A percentile compares a stretch with the other conserved stretches of the same genome.
Evolutionary conservation across 192 early-diverging fungal genomes (phyloP).

Genomic region (Coemansia sp.): DNA sequence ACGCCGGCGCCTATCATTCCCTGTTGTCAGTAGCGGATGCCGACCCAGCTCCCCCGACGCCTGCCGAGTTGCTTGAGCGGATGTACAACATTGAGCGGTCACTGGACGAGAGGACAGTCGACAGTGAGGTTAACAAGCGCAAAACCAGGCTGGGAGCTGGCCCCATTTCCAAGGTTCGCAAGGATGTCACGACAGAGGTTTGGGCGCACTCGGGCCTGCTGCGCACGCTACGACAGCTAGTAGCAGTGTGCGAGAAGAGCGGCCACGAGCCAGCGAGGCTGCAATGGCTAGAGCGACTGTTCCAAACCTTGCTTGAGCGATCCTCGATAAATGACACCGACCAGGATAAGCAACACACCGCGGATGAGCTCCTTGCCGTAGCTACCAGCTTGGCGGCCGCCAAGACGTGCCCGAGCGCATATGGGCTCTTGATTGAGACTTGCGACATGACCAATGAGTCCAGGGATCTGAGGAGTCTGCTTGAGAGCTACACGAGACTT

Average conservation of each 20-base stretch:
- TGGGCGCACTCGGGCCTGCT: conserved; percentile 61
- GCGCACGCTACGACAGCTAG: conserved; percentile 25
- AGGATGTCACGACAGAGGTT: conserved; percentile 70
- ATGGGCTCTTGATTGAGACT: conserved; percentile 36
- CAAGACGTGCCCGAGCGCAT: conserved; percentile 25
- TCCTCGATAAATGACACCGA: conserved; percentile 4
- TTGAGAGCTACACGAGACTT: conserved; percentile 1
- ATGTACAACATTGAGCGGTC: conserved; percentile 49
- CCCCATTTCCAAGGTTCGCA: conserved; percentile 59
- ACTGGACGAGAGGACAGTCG: conserved; percentile 57
- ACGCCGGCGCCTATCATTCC: conserved; percentile 6
- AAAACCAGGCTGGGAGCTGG: conserved; percentile 71
- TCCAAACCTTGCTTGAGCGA: conserved; percentile 26
- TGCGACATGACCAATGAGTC: conserved; percentile 11
- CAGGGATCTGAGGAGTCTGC: neutral
- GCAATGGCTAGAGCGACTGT: conserved; percentile 25
- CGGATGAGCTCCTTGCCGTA: conserved; percentile 21
- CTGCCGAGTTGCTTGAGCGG: conserved; percentile 35
- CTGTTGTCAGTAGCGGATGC: conserved; percentile 13
- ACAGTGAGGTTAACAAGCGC: conserved; percentile 65
- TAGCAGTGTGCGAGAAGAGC: conserved; percentile 8
- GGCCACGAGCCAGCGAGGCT: conserved; percentile 7
- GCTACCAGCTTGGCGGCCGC: conserved; percentile 26
- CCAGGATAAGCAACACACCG: conserved; percentile 3
- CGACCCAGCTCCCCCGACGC: conserved; percentile 19